Evolutionary conservation across 1,139 yeast species (phyloP).

Genomic region (Sugiyamaella sp.): DNA sequence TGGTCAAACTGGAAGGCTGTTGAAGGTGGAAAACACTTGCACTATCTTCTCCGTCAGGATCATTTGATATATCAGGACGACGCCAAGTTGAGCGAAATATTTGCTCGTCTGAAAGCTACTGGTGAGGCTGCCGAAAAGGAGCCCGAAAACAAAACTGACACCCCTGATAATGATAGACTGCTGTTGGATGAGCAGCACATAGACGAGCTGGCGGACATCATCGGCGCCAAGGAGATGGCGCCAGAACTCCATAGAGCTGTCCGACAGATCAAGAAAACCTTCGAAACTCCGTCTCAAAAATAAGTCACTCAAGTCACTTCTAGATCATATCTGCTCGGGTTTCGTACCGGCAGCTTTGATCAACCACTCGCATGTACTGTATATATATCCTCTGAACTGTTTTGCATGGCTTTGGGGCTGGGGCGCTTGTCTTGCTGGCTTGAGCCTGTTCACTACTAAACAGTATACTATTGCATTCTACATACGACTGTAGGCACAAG

Average conservation of each 20-base stretch:
- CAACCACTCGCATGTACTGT: slow-evolving; percentile 1
- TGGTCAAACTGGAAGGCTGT: slow-evolving; percentile 85
- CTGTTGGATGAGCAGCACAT: slow-evolving; percentile 31
- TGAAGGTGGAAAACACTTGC: slow-evolving; percentile 71
- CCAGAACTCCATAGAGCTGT: slow-evolving; percentile 36
- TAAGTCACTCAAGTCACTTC: not conserved
- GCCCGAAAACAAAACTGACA: not conserved
- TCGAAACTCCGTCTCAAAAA: slow-evolving; percentile 6
- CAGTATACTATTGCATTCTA: too few relatives aligned
- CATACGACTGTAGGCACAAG: too few relatives aligned
- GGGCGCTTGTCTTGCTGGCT: not conserved
- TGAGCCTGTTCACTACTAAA: too few relatives aligned
- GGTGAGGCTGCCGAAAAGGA: not conserved
- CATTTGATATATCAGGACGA: slow-evolving; percentile 32
- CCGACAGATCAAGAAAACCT: slow-evolving; percentile 31
- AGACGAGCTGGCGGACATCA: slow-evolving; percentile 30
- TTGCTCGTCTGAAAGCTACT: slow-evolving; percentile 10
- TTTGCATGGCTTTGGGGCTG: not conserved
- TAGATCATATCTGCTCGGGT: not conserved
- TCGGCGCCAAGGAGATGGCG: slow-evolving; percentile 35
- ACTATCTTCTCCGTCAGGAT: slow-evolving; percentile 49
- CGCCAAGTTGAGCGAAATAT: slow-evolving; percentile 30
- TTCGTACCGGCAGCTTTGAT: too few relatives aligned
- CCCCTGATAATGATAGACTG: slow-evolving; percentile 23
- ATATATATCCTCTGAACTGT: not conserved